These are phyloP conservation scores for Candida takata DNA, from an alignment of 805 yeast genomes.

Conservation along the genomic window DNA sequence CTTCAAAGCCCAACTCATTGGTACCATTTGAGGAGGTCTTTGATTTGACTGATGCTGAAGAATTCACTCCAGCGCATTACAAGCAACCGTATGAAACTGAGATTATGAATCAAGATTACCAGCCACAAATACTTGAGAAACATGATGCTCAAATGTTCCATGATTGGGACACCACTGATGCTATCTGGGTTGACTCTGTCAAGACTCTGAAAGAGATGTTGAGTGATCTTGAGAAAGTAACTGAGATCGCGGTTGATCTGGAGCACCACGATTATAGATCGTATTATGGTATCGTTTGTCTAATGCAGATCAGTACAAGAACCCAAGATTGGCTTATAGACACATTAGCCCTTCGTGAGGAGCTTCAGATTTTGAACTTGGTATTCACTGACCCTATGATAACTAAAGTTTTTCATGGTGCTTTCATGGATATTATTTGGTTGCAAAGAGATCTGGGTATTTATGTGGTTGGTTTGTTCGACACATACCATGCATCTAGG, in stretches of 20 bases:
- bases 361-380: slow-evolving; percentile 56
- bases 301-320: slow-evolving; percentile 86
- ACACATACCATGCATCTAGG: slow-evolving; percentile 85
- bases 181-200: slow-evolving; percentile 65
- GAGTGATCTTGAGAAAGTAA: slow-evolving; percentile 37
- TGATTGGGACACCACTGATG: slow-evolving; percentile 59
- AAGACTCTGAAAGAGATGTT: slow-evolving; percentile 50
- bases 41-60: slow-evolving; percentile 29
- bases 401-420: slow-evolving; percentile 91
- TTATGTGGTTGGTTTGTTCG: slow-evolving; percentile 83
- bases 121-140: slow-evolving; percentile 42
- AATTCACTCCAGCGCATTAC: slow-evolving; percentile 49
- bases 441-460: slow-evolving; percentile 91
- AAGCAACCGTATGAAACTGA: slow-evolving; percentile 78
- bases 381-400: slow-evolving; percentile 78
- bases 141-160: slow-evolving; percentile 42
- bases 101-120: slow-evolving; percentile 64
- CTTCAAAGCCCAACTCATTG: slow-evolving; percentile 65
- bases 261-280: slow-evolving; percentile 94
- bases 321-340: slow-evolving; percentile 84
- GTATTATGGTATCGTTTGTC: slow-evolving; percentile 82
- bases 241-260: slow-evolving; percentile 84
- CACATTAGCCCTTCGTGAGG: slow-evolving; percentile 71
- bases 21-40: slow-evolving; percentile 48
- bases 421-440: slow-evolving; percentile 96